Conservation (phyloP, 2,329 filamentous ascomycete genomes). For the Penicillium sp. region DNA sequence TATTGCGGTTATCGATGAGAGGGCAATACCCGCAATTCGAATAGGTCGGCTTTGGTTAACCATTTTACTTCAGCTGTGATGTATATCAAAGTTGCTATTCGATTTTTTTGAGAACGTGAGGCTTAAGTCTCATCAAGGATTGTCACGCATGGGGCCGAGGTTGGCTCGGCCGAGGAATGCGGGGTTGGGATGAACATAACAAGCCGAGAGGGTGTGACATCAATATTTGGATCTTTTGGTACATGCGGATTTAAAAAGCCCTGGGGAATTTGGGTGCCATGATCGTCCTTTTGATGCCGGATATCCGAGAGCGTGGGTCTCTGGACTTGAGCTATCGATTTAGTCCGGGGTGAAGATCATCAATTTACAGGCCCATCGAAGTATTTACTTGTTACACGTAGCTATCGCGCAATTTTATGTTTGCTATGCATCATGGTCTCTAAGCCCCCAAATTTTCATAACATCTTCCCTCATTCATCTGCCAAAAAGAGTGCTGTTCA, state of each 20-base stretch:
- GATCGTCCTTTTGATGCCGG: too few species aligned
- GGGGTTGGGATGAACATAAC: neutral
- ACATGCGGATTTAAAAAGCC: too few species aligned
- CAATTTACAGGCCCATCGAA: neutral
- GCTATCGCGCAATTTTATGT: too few species aligned
- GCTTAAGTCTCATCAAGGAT: neutral
- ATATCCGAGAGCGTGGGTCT: neutral
- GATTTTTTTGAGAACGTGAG: neutral
- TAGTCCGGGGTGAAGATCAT: neutral
- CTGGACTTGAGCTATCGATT: neutral
- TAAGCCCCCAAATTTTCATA: too few species aligned
- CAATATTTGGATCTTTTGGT: neutral
- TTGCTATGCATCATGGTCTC: too few species aligned
- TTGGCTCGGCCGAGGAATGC: slow-evolving; percentile 8
- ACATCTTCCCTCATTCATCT: neutral
- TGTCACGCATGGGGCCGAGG: neutral
- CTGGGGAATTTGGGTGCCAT: neutral
- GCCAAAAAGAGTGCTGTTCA: neutral
- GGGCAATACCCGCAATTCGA: slow-evolving; percentile 23
- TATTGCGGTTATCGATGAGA: neutral
- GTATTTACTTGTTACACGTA: neutral
- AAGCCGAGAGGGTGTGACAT: neutral
- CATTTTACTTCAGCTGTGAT: slow-evolving; percentile 11
- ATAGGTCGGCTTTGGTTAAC: slow-evolving; percentile 21
- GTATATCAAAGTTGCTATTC: neutral